Base-by-base conservation (phyloP, 768 basidiomycete genomes). In the Suillus hirtellus region DNA sequence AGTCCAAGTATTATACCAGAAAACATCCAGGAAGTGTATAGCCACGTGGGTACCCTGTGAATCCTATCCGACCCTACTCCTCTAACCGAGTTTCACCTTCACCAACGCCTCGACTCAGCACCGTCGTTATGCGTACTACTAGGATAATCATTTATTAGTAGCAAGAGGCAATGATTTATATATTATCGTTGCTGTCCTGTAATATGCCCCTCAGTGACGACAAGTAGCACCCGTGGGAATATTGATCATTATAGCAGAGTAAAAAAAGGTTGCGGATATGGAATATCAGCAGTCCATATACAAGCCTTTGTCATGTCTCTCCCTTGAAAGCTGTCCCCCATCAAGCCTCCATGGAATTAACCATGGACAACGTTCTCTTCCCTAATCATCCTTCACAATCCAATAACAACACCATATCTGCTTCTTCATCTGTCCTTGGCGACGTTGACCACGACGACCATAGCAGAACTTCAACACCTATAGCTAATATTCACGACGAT, bases 201-300 rank as follows among this genome's bases (percentile, higher is more conserved):
- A 54, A 54, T 17, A 19, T 19, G 5, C 60, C 64, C 50, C 44
- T 61, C 44, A 44, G 63, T 63, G 58, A 56, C 63, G 75, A 56
- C 60, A 63, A 64, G 49, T 58, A 63, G 49, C 66, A 63, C 42
- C 59, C 66, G 74, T 75, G 74, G 68, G 74, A 75, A 76, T 60
- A 59, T 67, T 42, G 64, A 44, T 64, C 65, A 52, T 76, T 73
- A 69, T 66, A 68, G 72, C 66, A 71, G 67, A 69, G 65, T 68
- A 73, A 65, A 66, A 70, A 72, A 75, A 76, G 75, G 69, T 66
- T 75, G 73, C 74, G 72, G 75, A 76, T 75, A 75, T 74, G 72
- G 74, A 74, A 75, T 75, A 76, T 75, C 72, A 73, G 67, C 71
- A 72, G 72, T 74, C 75, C 72, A 75, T 75, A 76, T 75, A 75